Evolutionary conservation across 257 asterid species (phyloP).

Genomic region (Solanum bulbocastanum): DNA sequence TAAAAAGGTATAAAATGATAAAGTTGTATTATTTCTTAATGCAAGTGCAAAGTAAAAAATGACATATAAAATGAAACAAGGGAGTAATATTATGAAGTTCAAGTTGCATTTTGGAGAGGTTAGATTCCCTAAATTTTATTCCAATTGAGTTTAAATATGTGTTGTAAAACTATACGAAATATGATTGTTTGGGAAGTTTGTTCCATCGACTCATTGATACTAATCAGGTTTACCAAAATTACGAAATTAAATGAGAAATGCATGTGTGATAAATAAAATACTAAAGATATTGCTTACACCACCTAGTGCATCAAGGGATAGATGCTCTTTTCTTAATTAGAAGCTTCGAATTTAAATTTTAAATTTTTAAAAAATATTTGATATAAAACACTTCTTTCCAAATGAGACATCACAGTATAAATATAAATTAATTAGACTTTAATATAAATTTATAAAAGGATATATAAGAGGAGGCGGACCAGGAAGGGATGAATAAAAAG

Average conservation of each 20-base stretch:
- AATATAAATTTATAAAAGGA: not conserved
- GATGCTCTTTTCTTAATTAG: no score
- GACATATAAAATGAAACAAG: no score
- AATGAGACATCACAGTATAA: no score
- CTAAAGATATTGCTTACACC: not conserved
- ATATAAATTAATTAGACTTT: no score
- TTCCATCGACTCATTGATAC: not conserved
- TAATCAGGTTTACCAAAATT: not conserved
- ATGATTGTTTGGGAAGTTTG: not conserved
- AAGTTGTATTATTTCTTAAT: no score
- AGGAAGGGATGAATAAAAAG: not conserved
- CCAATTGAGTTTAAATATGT: not conserved
- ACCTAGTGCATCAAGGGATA: no score
- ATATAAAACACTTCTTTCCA: no score
- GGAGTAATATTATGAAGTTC: not conserved
- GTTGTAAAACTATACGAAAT: not conserved
- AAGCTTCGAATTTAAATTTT: no score
- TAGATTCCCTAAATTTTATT: no score
- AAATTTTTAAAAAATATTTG: no score
- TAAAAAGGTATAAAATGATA: no score
- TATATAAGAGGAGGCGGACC: not conserved
- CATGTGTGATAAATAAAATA: not conserved
- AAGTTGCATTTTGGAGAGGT: not conserved
- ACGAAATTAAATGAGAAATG: not conserved
- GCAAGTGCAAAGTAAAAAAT: no score